These are phyloP conservation scores for Carex myosuroides DNA, from an alignment of 176 grass and related monocot species.

Conservation along the genomic window DNA sequence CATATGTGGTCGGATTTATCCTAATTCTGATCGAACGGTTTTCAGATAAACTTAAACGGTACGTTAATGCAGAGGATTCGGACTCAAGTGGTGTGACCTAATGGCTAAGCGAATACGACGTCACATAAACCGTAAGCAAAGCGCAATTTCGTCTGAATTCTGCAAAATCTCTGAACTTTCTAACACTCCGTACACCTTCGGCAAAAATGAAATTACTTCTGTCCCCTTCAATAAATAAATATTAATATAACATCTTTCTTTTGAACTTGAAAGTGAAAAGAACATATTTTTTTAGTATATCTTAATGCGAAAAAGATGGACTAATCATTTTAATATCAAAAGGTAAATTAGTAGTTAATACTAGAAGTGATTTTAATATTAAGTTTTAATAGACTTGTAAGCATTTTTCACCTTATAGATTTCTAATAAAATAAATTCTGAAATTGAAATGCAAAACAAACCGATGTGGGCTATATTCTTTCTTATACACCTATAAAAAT, in stretches of 20 bases:
- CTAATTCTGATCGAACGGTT: too few relatives aligned
- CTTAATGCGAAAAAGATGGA: neutral
- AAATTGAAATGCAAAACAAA: too few relatives aligned
- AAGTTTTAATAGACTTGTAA: neutral
- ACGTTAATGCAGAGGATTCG: too few relatives aligned
- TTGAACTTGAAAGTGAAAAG: neutral
- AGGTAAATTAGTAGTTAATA: neutral
- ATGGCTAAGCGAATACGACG: neutral
- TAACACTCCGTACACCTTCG: neutral
- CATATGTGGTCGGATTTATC: too few relatives aligned
- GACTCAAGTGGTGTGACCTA: neutral
- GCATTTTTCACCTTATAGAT: too few relatives aligned
- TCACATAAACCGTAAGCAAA: neutral
- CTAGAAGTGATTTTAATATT: neutral
- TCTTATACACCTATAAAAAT: too few relatives aligned
- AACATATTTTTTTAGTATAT: neutral
- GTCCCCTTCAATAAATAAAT: neutral
- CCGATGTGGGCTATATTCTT: too few relatives aligned
- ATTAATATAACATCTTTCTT: neutral
- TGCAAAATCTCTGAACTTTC: neutral
- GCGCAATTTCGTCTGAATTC: neutral
- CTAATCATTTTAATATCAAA: neutral
- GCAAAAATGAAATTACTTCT: neutral
- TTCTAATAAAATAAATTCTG: too few relatives aligned
- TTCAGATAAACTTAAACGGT: too few relatives aligned